Evolutionary conservation across 257 asterid genomes (phyloP).

Genomic region (Schizonepeta tenuifolia): DNA sequence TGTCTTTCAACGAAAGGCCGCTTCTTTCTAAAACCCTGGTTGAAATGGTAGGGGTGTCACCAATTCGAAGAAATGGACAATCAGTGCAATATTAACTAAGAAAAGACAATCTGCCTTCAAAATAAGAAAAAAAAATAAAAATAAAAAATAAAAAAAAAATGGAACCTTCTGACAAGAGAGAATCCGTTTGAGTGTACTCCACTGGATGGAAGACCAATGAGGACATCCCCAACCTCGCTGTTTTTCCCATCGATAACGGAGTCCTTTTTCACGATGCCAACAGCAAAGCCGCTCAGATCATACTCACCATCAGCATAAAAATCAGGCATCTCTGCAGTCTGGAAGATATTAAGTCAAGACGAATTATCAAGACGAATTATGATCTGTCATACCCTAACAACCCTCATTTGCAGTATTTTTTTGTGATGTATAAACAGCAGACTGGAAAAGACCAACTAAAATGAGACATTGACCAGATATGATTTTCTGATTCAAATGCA

Average conservation of each 20-base stretch:
- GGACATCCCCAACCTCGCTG: conserved; percentile 72
- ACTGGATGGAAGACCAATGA: conserved; percentile 93
- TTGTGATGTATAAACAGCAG: not conserved
- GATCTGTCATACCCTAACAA: not conserved
- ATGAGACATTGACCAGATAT: not conserved
- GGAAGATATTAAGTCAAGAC: conserved; percentile 34
- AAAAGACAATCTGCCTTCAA: not conserved
- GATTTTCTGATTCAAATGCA: not conserved
- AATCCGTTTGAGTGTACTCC: conserved; percentile 97
- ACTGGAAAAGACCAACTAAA: not conserved
- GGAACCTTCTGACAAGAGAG: conserved; percentile 88
- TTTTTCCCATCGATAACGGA: conserved; percentile 81
- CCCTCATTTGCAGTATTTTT: not conserved
- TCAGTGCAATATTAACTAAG: not conserved
- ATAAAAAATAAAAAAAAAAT: not conserved
- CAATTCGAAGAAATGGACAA: not conserved
- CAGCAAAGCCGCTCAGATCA: conserved; percentile 95
- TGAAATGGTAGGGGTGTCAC: not conserved
- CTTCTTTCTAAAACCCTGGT: conserved; percentile 78
- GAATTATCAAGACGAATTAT: not conserved
- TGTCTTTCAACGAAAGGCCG: conserved; percentile 68
- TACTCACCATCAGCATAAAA: conserved; percentile 92
- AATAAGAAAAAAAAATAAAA: not conserved
- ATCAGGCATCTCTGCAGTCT: conserved; percentile 99
- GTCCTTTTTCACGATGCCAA: conserved; percentile 79